Conservation (phyloP, 2,329 filamentous ascomycete genomes). For the Diaporthe caulivora region DNA sequence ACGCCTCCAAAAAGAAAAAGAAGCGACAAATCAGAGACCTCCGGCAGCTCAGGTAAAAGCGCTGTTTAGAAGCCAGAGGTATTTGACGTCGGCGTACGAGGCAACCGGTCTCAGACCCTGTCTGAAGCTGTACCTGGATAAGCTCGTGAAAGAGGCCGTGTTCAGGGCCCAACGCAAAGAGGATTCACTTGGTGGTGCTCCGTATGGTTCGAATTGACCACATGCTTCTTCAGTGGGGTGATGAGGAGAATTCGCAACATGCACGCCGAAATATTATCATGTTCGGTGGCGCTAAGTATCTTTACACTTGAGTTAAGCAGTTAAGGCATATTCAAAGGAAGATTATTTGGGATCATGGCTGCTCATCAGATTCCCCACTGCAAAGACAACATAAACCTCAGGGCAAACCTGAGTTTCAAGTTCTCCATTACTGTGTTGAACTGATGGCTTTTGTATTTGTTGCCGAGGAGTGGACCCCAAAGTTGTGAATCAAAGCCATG, state of each 20-base stretch:
- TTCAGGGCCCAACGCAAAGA: neutral
- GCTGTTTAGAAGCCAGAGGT: neutral
- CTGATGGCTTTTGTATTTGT: neutral
- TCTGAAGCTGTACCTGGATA: neutral
- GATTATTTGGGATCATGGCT: neutral
- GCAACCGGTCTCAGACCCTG: neutral
- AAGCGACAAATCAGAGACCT: neutral
- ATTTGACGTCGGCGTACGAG: neutral
- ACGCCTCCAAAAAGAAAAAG: neutral
- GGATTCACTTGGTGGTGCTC: neutral
- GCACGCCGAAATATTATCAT: neutral
- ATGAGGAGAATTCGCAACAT: neutral
- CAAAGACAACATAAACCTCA: neutral
- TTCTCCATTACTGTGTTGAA: neutral
- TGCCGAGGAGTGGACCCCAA: neutral
- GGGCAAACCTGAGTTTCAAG: neutral
- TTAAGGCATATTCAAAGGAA: neutral
- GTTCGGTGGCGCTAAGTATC: neutral
- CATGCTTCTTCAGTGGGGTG: slow-evolving; percentile 5
- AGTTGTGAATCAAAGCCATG: no score
- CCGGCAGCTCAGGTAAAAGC: neutral
- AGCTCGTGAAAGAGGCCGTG: slow-evolving; percentile 14
- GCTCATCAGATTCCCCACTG: neutral
- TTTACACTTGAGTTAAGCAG: neutral
- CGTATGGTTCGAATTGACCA: neutral